A percentile compares a stretch with the other conserved stretches of the same genome.
phyloP scores from a whole-genome alignment of 2,329 filamentous ascomycete species.

The Paraphaeosphaeria sporulosa region DNA sequence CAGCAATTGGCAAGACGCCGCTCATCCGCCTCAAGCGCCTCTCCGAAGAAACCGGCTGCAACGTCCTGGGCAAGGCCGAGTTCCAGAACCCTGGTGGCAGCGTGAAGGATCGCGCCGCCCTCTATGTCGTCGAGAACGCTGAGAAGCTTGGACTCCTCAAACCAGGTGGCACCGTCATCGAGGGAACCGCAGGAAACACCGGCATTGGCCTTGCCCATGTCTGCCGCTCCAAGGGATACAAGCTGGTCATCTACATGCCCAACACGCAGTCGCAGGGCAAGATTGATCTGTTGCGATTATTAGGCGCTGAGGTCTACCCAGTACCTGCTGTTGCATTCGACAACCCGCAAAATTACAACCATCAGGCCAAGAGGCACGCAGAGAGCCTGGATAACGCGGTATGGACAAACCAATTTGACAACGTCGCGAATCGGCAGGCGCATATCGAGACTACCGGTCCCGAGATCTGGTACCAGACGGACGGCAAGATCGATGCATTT shows the following conservation, averaged over 20 bases:
- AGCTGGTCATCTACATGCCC: constrained; percentile 98
- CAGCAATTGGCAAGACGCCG: constrained; percentile 97
- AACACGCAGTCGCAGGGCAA: constrained; percentile 98
- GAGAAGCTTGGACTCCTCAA: constrained; percentile 84
- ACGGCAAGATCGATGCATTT: constrained; percentile 87
- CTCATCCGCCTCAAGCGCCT: constrained; percentile 88
- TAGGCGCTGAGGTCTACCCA: constrained; percentile 94
- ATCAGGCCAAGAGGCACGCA: constrained; percentile 91
- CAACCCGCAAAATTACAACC: constrained; percentile 96
- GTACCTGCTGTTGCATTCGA: constrained; percentile 96
- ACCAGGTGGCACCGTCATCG: constrained; percentile 91
- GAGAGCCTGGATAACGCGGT: constrained; percentile 85
- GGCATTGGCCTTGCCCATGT: constrained; percentile 98
- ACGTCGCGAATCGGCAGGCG: constrained; percentile 88
- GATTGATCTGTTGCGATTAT: constrained; percentile 87
- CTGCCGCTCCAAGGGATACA: constrained; percentile 89
- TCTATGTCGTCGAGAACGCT: constrained; percentile 92
- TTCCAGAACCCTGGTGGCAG: constrained; percentile 98
- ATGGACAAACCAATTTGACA: constrained; percentile 99
- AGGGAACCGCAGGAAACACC: constrained; percentile 97
- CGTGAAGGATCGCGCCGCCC: constrained; percentile 93
- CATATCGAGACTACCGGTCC: constrained; percentile 97
- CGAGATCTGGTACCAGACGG: constrained; percentile 95
- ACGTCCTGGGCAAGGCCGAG: constrained; percentile 94
- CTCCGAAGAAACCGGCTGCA: constrained; percentile 90